Evolutionary conservation across 2,329 filamentous ascomycete species (phyloP), one percentile per base, ranked within the genome.

Genomic region (Clonostachys sp.): DNA sequence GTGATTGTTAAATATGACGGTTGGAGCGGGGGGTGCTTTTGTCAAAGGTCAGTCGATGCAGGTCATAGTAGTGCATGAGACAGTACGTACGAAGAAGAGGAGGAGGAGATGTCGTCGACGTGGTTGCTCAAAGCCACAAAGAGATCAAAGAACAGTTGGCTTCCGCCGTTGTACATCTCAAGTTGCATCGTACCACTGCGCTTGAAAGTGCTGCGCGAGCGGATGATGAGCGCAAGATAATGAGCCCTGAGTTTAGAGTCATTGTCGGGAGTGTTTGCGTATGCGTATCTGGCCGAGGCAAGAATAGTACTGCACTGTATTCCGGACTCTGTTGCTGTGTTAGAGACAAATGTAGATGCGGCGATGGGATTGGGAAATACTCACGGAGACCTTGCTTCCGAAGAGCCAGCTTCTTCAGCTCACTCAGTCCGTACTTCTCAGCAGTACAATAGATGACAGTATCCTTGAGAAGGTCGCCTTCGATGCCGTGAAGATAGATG

Each of bases 61-160:
- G 7, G 36, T 4, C 8, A 10, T 4, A 33, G 3, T 34, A 42
- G 8, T 13, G 14, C 16, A 8, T 5, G 34, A 17, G 8, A 8
- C 30, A 8, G 33, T 14, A n/a, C 16, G n/a, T 42, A 16, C 36
- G 17, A 39, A 24, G 14, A 14, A 9, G 9, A 16, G 30, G 6
- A 14, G 47, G 72, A 75, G 5, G 78, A 76, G 51, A 84, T 77
- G 58, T 85, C 86, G 64, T 83, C 89, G 61, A 95, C 87, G 62
- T 95, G 89, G 64, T 96, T 95, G 69, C 88, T 91, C 69, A 96
- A 82, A 16, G 91, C 90, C 45, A 96, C 91, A 64, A 96, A 96
- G 41, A 96, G 75, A 62, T 96, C 91, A 63, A 96, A 96, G 73
- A 95, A 96, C 50, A 95, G 75, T 60, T 87, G 80, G 1, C 75